These are phyloP conservation scores for Syzygium jambos DNA, from an alignment of 345 rosid species.

Conservation along the genomic window DNA sequence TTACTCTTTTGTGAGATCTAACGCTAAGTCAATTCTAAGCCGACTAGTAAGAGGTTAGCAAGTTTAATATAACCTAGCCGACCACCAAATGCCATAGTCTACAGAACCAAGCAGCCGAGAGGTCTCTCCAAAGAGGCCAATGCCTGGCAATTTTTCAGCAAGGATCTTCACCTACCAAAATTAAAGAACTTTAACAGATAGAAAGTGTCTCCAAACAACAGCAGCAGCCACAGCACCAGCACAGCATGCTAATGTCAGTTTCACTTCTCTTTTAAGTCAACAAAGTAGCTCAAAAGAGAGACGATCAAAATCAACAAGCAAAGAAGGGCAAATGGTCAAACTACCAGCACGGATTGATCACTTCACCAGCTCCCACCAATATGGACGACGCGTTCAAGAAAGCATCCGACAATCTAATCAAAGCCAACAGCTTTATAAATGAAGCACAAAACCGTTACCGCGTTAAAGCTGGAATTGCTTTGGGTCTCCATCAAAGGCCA, in stretches of 20 bases:
- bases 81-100: neutral
- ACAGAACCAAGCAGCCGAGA: neutral
- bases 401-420: neutral
- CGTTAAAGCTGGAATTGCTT: constrained; percentile 39
- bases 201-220: neutral
- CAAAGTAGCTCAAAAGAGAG: neutral
- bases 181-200: neutral
- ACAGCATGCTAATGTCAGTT: neutral
- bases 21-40: neutral
- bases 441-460: constrained; percentile 28
- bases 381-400: neutral
- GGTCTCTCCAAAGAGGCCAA: neutral
- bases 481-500: constrained; percentile 87
- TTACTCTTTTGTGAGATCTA: neutral
- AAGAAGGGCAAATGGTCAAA: neutral
- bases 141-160: neutral
- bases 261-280: neutral
- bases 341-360: neutral
- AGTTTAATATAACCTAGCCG: neutral
- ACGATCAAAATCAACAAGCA: neutral
- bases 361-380: neutral
- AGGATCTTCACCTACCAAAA: neutral
- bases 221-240: neutral
- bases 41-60: neutral
- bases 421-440: neutral